A percentile compares a stretch with the other conserved stretches of the same genome.
Evolutionary conservation across 371 early-diverging fungal species (phyloP).

Genomic region (Apophysomyces variabilis): DNA sequence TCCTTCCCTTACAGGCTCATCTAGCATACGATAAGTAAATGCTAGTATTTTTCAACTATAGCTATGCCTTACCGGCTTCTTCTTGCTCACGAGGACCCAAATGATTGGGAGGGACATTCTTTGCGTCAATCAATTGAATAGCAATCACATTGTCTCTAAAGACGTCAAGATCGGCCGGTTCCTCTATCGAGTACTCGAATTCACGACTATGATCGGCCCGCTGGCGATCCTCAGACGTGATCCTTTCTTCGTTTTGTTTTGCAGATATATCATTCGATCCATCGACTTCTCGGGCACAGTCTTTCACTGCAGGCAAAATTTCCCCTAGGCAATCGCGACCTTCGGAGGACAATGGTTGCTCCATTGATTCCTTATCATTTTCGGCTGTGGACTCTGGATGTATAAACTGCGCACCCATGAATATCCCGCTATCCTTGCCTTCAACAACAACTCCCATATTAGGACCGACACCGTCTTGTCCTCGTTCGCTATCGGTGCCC

Average conservation of each 20-base stretch:
- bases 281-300: constrained; percentile 17
- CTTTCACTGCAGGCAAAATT: constrained; percentile 23
- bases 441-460: not conserved
- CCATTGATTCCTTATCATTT: not conserved
- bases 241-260: not conserved
- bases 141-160: constrained; percentile 26
- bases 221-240: constrained; percentile 16
- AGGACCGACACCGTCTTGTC: not conserved
- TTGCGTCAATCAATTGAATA: constrained; percentile 23
- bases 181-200: constrained; percentile 30
- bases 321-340: constrained; percentile 17
- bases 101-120: constrained; percentile 41
- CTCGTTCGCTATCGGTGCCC: not conserved
- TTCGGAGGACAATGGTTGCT: not conserved
- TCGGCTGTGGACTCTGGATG: not conserved
- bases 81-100: constrained; percentile 60
- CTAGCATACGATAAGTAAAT: constrained; percentile 25
- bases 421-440: not conserved
- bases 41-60: too few species aligned
- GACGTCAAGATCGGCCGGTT: constrained; percentile 26
- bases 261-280: not conserved
- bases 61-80: constrained; percentile 43
- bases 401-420: not conserved
- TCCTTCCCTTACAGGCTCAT: constrained; percentile 47
- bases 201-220: constrained; percentile 24